A percentile compares a stretch with the other conserved stretches of the same genome.
These are phyloP conservation scores for Kockovaella imperatae DNA, from an alignment of 768 basidiomycete species.

Conservation along the genomic window DNA sequence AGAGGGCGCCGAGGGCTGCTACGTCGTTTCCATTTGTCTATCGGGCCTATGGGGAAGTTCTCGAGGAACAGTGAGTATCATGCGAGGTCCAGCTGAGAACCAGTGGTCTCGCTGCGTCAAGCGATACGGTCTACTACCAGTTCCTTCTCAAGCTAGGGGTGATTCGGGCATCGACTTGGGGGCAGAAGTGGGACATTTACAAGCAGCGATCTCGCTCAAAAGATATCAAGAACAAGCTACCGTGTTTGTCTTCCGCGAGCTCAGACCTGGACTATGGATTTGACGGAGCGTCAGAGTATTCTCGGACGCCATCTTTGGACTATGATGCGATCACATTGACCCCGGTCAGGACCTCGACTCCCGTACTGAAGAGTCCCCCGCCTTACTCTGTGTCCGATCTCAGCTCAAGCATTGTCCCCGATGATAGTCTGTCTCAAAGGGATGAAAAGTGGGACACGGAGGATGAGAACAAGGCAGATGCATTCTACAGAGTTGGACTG, in stretches of 20 bases:
- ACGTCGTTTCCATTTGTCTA: constrained; percentile 35
- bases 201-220: constrained; percentile 14
- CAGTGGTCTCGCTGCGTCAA: constrained; percentile 28
- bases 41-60: constrained; percentile 28
- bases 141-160: constrained; percentile 37
- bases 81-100: background rate
- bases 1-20: constrained; percentile 22
- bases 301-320: constrained; percentile 21
- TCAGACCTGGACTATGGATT: constrained; percentile 37
- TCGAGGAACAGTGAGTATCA: constrained; percentile 28
- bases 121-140: constrained; percentile 35
- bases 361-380: constrained; percentile 16
- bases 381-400: constrained; percentile 32
- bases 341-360: constrained; percentile 27
- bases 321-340: constrained; percentile 9
- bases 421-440: background rate
- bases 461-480: constrained; percentile 29
- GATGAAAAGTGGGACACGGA: constrained; percentile 4
- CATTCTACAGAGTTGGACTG: constrained; percentile 28
- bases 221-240: constrained; percentile 13
- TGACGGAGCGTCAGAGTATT: constrained; percentile 21
- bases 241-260: constrained; percentile 33
- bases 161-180: constrained; percentile 36
- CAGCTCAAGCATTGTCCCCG: constrained; percentile 6
- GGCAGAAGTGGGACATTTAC: constrained; percentile 34